Percentiles rank a stretch among this genome's conserved stretches.
phyloP scores from a whole-genome alignment of 805 yeast genomes.

The Candida nemodendra region DNA sequence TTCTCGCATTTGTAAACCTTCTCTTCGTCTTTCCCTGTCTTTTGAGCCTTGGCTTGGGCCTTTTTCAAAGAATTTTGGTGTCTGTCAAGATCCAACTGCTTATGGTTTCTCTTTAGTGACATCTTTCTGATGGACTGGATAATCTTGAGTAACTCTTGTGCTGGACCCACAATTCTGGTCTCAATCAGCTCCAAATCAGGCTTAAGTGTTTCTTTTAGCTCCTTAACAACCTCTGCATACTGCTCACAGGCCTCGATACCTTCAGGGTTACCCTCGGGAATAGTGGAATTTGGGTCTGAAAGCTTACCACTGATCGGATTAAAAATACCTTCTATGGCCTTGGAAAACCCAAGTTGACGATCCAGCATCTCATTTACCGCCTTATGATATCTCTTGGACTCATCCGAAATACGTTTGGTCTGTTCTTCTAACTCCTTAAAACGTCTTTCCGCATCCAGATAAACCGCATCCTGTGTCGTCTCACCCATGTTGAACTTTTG shows the following conservation, averaged over 20 bases:
- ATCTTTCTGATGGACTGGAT: constrained; percentile 84
- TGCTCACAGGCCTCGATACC: constrained; percentile 94
- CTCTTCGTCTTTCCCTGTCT: constrained; percentile 87
- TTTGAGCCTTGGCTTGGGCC: constrained; percentile 78
- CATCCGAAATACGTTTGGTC: constrained; percentile 85
- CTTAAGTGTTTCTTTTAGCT: constrained; percentile 77
- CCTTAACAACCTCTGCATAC: constrained; percentile 83
- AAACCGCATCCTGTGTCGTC: constrained; percentile 79
- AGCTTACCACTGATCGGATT: constrained; percentile 93
- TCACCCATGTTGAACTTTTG: constrained; percentile 91
- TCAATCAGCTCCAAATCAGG: constrained; percentile 95
- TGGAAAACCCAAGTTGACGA: constrained; percentile 93
- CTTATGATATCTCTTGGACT: constrained; percentile 82
- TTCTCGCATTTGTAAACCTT: constrained; percentile 85
- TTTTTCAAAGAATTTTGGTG: constrained; percentile 68
- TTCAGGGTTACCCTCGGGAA: constrained; percentile 93
- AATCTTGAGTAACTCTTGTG: constrained; percentile 82
- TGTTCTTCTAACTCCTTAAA: constrained; percentile 89
- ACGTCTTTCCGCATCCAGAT: constrained; percentile 92
- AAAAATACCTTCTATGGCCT: constrained; percentile 91
- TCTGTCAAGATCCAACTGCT: constrained; percentile 91
- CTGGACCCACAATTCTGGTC: constrained; percentile 83
- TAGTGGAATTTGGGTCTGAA: constrained; percentile 82
- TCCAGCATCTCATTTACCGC: constrained; percentile 93
- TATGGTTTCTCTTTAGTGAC: constrained; percentile 94